These are phyloP conservation scores for Podospora pseudocomata DNA, from an alignment of 495 filamentous ascomycete genomes.

Conservation along the genomic window DNA sequence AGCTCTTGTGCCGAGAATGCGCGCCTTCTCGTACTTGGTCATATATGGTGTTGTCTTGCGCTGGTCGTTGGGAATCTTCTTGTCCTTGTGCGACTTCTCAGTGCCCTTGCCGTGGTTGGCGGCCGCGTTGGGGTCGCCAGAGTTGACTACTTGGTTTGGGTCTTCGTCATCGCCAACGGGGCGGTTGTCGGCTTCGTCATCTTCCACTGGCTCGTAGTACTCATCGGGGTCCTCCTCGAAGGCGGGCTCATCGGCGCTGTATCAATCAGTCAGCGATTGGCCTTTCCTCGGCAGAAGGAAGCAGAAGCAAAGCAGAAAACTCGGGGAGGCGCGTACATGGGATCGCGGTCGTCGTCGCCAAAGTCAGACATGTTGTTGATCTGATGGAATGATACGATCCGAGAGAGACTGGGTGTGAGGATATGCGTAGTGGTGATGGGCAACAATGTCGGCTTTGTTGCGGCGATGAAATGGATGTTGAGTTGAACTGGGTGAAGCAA, in stretches of 20 bases:
- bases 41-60: constrained; percentile 94
- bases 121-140: constrained; percentile 66
- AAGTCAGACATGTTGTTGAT: constrained; percentile 73
- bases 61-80: constrained; percentile 85
- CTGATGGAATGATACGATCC: background rate
- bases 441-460: constrained; percentile 11
- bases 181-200: constrained; percentile 52
- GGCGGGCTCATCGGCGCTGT: constrained; percentile 51
- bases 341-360: constrained; percentile 56
- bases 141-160: constrained; percentile 58
- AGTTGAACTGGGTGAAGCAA: constrained; percentile 10
- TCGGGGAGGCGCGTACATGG: constrained; percentile 27
- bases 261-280: constrained; percentile 1
- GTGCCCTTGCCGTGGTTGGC: constrained; percentile 48
- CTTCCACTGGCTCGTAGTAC: constrained; percentile 60
- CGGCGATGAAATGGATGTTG: constrained; percentile 3
- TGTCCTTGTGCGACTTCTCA: constrained; percentile 66
- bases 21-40: constrained; percentile 97
- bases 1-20: constrained; percentile 87
- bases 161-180: constrained; percentile 37
- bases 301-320: constrained; percentile 8
- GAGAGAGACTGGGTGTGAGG: background rate
- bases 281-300: constrained; percentile 7
- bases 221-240: constrained; percentile 53
- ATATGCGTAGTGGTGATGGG: background rate